phyloP scores from a whole-genome alignment of 257 asterid genomes.

The Fraxinus quadrangulata region DNA sequence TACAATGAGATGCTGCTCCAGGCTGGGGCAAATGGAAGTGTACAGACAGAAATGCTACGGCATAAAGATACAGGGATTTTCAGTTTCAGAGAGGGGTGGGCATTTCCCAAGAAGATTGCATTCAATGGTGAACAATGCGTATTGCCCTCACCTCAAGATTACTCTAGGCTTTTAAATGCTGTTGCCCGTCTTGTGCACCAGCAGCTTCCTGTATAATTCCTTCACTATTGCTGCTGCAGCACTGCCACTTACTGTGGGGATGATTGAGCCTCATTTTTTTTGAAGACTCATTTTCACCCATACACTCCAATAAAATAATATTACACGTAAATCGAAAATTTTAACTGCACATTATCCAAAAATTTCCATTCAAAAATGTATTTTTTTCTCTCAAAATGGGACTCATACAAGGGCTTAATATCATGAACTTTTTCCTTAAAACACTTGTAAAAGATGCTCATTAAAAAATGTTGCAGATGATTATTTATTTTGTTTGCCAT shows the following conservation, averaged over 20 bases:
- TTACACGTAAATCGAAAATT: too few species aligned
- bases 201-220: not conserved
- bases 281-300: too few species aligned
- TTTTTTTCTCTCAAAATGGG: too few species aligned
- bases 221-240: slow-evolving; percentile 15
- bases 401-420: not conserved
- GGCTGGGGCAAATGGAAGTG: slow-evolving; percentile 63
- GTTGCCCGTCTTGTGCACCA: slow-evolving; percentile 18
- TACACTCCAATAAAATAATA: too few species aligned
- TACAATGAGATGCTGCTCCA: slow-evolving; percentile 78
- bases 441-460: not conserved
- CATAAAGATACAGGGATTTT: slow-evolving; percentile 50
- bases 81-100: slow-evolving; percentile 75
- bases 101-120: slow-evolving; percentile 65
- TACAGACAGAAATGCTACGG: slow-evolving; percentile 69
- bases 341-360: too few species aligned
- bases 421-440: slow-evolving; percentile 15
- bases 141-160: slow-evolving; percentile 62
- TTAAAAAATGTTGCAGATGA: not conserved
- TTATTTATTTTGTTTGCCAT: not conserved
- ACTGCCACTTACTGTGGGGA: not conserved
- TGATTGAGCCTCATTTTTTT: too few species aligned
- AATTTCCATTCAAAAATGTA: too few species aligned
- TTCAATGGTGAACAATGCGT: slow-evolving; percentile 78
- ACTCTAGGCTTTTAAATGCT: slow-evolving; percentile 58